Percentiles rank a stretch among this genome's conserved stretches.
Conservation (phyloP, 371 early-diverging fungal genomes). For the Mucor saturninus region DNA sequence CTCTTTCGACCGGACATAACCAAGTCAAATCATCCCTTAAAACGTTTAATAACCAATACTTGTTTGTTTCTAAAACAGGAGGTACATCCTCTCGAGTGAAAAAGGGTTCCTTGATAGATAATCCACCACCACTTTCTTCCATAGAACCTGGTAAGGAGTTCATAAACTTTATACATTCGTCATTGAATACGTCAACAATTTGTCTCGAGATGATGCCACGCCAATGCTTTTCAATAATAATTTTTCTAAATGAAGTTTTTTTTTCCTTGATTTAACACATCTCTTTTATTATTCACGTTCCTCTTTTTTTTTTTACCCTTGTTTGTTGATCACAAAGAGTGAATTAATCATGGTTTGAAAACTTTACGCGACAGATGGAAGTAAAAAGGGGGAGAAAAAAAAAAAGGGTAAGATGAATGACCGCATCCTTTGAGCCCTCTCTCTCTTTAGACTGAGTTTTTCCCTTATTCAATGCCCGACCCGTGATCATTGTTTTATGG, state of each 20-base stretch:
- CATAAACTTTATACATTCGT: slow-evolving; percentile 63
- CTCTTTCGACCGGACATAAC: slow-evolving; percentile 73
- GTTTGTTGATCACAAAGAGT: slow-evolving; percentile 65
- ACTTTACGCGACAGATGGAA: slow-evolving; percentile 1
- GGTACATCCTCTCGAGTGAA: slow-evolving; percentile 66
- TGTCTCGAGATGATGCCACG: slow-evolving; percentile 72
- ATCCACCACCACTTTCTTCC: slow-evolving; percentile 20
- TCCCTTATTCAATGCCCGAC: no score
- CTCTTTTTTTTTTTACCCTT: slow-evolving; percentile 54
- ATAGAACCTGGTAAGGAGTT: slow-evolving; percentile 44
- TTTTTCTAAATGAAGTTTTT: slow-evolving; percentile 55
- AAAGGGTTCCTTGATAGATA: slow-evolving; percentile 45
- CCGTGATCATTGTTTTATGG: no score
- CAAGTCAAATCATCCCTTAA: slow-evolving; percentile 73
- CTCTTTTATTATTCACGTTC: not conserved
- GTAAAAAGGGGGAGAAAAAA: slow-evolving; percentile 4
- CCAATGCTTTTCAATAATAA: slow-evolving; percentile 91
- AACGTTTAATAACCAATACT: slow-evolving; percentile 73
- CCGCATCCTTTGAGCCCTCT: no score
- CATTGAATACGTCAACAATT: slow-evolving; percentile 73
- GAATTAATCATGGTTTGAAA: slow-evolving; percentile 60
- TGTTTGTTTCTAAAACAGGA: slow-evolving; percentile 70
- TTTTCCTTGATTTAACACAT: not conserved
- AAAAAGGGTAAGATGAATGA: not conserved
- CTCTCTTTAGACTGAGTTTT: no score